phyloP scores from a whole-genome alignment of 2,329 filamentous ascomycete genomes.

The Clathrospora elynae region DNA sequence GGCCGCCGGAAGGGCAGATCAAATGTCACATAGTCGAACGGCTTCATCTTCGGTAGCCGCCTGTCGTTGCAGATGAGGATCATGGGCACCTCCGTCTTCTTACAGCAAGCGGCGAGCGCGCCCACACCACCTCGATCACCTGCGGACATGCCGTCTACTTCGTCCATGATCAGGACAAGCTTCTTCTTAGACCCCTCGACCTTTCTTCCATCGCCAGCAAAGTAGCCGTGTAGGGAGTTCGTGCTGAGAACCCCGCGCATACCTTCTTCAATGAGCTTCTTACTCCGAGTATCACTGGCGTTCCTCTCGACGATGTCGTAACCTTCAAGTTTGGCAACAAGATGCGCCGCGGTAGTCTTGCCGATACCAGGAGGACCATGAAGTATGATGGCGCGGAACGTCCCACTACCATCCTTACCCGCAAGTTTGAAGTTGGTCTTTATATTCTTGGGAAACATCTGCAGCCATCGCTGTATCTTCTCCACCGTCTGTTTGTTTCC shows the following conservation, averaged over 20 bases:
- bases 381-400: constrained; percentile 87
- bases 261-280: constrained; percentile 88
- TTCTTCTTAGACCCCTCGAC: constrained; percentile 86
- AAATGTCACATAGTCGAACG: constrained; percentile 84
- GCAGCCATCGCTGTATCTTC: constrained; percentile 86
- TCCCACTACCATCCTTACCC: constrained; percentile 82
- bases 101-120: constrained; percentile 90
- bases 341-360: constrained; percentile 94
- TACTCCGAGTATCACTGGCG: constrained; percentile 93
- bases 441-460: constrained; percentile 77
- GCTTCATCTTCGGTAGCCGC: constrained; percentile 93
- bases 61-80: constrained; percentile 99
- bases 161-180: constrained; percentile 96
- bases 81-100: constrained; percentile 90
- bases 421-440: constrained; percentile 81
- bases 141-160: constrained; percentile 98
- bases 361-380: constrained; percentile 95
- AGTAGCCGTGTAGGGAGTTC: constrained; percentile 88
- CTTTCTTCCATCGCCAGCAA: constrained; percentile 79
- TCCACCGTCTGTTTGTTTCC: constrained; percentile 92
- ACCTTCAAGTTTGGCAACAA: constrained; percentile 89
- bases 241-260: constrained; percentile 92
- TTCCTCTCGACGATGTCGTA: constrained; percentile 95
- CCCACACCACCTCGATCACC: constrained; percentile 95
- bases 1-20: constrained; percentile 88